Evolutionary conservation across 2,329 filamentous ascomycete species (phyloP), one percentile per base, ranked within the genome.

Genomic region (Clarireedia sp.): DNA sequence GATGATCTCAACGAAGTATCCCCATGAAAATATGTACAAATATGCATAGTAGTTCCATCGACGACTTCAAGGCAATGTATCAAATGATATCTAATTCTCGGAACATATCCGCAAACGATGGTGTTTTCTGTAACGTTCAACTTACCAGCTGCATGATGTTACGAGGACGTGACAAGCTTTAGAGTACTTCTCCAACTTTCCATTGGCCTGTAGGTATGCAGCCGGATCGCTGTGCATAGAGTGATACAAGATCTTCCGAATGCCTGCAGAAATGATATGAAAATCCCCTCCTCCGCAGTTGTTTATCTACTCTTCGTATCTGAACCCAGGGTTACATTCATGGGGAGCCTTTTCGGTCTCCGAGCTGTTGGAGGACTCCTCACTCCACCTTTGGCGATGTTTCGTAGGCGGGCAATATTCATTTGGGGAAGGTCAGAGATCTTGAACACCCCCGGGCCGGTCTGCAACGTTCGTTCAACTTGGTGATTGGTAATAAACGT

Each of bases 1-100:
- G 87, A 57, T 96, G 71, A 56, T 16, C 24, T 29, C 14, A 24
- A 14, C 24, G n/a, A 36, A 17, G 24, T 17, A 55, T 37, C 38
- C 29, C 33, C 48, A 16, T 21, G 37, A 17, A 12, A 23, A 46
- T 24, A 14, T 52, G 19, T 37, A 46, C 12, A 46, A 33, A 26
- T 46, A 43, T 44, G 17, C 48, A 33, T 43, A 51, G 29, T 52
- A 26, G 44, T 36, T 37, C 29, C 33, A 9, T 46, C 4, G 24
- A 24, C 49, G 38, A 33, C 38, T 29, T 29, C 14, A 16, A 36
- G 38, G 49, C 24, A 44, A 40, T 23, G 38, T 33, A 44, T 51
- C 49, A 44, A 51, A 51, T 51, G 38, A 46, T 26, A 41, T 38
- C 19, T 26, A 38, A 46, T 9, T 33, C 14, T 52, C 50, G 50